Evolutionary conservation across 257 asterid species (phyloP).

Genomic region (Cinchona pubescens): DNA sequence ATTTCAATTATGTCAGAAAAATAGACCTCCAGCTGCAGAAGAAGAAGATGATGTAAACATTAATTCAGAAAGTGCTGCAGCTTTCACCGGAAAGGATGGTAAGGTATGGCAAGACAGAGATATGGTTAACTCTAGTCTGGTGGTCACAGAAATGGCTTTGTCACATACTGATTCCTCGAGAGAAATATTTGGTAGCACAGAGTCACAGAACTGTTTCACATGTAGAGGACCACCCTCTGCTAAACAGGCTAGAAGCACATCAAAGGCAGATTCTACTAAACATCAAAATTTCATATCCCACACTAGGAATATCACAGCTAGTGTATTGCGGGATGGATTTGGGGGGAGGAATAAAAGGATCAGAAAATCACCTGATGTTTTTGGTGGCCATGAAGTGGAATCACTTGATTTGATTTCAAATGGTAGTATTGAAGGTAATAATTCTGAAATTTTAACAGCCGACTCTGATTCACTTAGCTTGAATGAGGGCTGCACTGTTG

Average conservation of each 20-base stretch:
- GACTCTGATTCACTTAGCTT: slow-evolving; percentile 61
- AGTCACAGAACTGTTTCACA: slow-evolving; percentile 34
- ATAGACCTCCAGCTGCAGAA: slow-evolving; percentile 25
- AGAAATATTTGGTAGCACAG: slow-evolving; percentile 43
- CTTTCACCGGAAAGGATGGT: slow-evolving; percentile 50
- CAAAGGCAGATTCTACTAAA: slow-evolving; percentile 42
- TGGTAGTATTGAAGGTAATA: slow-evolving; percentile 57
- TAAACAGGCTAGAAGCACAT: slow-evolving; percentile 59
- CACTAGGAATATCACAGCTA: slow-evolving; percentile 27
- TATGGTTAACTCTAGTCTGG: slow-evolving; percentile 32
- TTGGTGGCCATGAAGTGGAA: slow-evolving; percentile 44
- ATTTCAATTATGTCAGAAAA: slow-evolving; percentile 28
- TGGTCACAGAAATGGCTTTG: slow-evolving; percentile 28
- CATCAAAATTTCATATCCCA: slow-evolving; percentile 31
- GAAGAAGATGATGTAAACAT: slow-evolving; percentile 44
- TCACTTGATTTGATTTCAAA: slow-evolving; percentile 54
- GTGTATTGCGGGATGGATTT: slow-evolving; percentile 41
- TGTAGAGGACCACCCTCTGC: slow-evolving; percentile 44
- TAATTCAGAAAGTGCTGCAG: slow-evolving; percentile 55
- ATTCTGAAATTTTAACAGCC: slow-evolving; percentile 54
- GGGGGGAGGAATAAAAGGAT: slow-evolving; percentile 62
- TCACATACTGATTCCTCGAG: slow-evolving; percentile 42
- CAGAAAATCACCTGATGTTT: slow-evolving; percentile 53
- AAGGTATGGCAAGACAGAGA: slow-evolving; percentile 40
- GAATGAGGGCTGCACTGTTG: slow-evolving; percentile 57